Conservation (phyloP, 2,329 filamentous ascomycete genomes). For the Lachnellula cervina region DNA sequence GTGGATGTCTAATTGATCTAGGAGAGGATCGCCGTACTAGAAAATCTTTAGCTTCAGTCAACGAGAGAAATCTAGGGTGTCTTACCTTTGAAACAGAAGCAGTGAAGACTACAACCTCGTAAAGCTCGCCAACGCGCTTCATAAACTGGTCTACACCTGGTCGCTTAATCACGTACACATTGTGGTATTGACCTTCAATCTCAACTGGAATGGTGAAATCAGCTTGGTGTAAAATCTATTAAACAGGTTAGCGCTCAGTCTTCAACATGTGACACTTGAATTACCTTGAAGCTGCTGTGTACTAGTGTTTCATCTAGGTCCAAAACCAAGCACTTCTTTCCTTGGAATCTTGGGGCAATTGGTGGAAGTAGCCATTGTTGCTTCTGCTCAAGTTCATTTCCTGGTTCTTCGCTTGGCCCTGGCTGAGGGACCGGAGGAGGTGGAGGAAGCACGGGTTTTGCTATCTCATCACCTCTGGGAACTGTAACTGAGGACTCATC, state of each 20-base stretch:
- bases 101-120: constrained; percentile 98
- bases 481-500: constrained; percentile 20
- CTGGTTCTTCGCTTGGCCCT: constrained; percentile 16
- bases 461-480: constrained; percentile 19
- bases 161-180: constrained; percentile 98
- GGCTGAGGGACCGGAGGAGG: constrained; percentile 24
- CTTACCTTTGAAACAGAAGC: constrained; percentile 93
- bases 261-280: constrained; percentile 3
- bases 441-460: constrained; percentile 20
- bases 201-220: constrained; percentile 99
- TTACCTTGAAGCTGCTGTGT: constrained; percentile 97
- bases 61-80: neutral
- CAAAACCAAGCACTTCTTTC: constrained; percentile 89
- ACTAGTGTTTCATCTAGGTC: constrained; percentile 96
- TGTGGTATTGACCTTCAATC: constrained; percentile 98
- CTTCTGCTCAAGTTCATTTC: constrained; percentile 28
- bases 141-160: constrained; percentile 99
- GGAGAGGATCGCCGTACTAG: constrained; percentile 89
- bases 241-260: constrained; percentile 1
- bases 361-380: constrained; percentile 65
- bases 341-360: constrained; percentile 71
- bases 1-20: constrained; percentile 97
- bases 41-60: neutral
- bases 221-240: constrained; percentile 88
- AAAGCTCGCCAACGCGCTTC: constrained; percentile 95